Evolutionary conservation across 345 rosid genomes (phyloP).

Genomic region (Bruguiera gymnorhiza): DNA sequence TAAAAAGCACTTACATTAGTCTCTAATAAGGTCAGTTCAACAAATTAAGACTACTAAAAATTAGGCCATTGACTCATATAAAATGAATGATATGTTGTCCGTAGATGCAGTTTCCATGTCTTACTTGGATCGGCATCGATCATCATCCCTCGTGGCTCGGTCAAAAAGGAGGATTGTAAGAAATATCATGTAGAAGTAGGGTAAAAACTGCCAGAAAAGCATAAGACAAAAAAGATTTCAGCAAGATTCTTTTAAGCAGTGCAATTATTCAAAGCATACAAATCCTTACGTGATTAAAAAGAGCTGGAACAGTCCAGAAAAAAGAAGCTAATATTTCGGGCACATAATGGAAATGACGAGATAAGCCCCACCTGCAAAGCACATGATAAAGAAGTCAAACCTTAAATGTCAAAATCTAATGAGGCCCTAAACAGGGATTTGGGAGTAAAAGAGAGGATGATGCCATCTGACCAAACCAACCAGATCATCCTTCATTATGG

Average conservation of each 20-base stretch:
- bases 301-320: conserved; percentile 95
- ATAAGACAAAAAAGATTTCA: conserved; percentile 12
- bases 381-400: conserved; percentile 2
- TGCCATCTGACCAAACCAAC: not conserved
- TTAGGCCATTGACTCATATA: not conserved
- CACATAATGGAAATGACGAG: conserved; percentile 96
- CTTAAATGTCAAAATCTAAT: not conserved
- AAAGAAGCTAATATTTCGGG: conserved; percentile 88
- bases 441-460: not conserved
- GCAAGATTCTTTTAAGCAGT: conserved; percentile 1
- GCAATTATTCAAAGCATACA: not conserved
- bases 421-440: not conserved
- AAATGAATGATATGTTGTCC: not conserved
- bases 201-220: conserved; percentile 60
- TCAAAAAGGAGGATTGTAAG: conserved; percentile 91
- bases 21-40: too few species aligned
- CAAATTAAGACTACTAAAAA: not conserved
- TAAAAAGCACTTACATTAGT: too few species aligned
- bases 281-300: conserved; percentile 66
- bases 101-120: conserved; percentile 22
- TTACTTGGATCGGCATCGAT: conserved; percentile 92
- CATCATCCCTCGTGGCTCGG: conserved; percentile 96
- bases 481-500: not conserved
- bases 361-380: conserved; percentile 78
- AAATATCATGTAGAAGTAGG: conserved; percentile 82